These are phyloP conservation scores for Fusarium floridanum DNA, from an alignment of 2,329 filamentous ascomycete genomes.

Conservation along the genomic window DNA sequence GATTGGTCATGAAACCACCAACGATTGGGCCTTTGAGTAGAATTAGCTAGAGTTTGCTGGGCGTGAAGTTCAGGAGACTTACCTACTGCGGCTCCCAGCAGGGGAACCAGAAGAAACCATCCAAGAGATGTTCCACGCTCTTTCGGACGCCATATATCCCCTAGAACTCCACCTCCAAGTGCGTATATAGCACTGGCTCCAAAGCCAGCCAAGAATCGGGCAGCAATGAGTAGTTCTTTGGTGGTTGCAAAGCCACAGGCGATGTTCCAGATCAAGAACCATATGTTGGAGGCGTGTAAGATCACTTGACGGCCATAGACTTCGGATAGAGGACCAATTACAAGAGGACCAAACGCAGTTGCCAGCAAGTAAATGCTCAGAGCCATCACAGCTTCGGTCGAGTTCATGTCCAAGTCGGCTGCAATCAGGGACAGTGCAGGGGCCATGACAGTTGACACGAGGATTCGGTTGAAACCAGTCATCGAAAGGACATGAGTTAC, in stretches of 20 bases:
- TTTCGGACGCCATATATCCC: constrained; percentile 61
- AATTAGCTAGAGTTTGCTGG: neutral
- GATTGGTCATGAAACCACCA: constrained; percentile 55
- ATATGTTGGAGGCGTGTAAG: constrained; percentile 59
- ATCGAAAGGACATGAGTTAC: constrained; percentile 63
- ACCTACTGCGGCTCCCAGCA: constrained; percentile 56
- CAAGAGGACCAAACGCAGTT: constrained; percentile 58
- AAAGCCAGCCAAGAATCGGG: constrained; percentile 62
- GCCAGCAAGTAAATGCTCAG: constrained; percentile 60
- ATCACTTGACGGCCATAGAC: constrained; percentile 60
- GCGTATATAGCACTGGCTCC: constrained; percentile 61
- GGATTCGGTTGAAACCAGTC: constrained; percentile 64
- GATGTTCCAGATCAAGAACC: constrained; percentile 65
- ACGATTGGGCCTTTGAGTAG: constrained; percentile 49
- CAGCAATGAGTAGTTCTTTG: constrained; percentile 57
- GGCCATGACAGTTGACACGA: constrained; percentile 66
- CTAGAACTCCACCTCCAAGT: constrained; percentile 61
- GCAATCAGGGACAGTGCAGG: constrained; percentile 63
- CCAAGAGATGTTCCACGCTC: constrained; percentile 58
- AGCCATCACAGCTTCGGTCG: constrained; percentile 61
- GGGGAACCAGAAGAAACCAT: constrained; percentile 54
- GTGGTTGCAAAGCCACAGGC: constrained; percentile 57
- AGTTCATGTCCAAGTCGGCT: constrained; percentile 63
- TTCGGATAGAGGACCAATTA: constrained; percentile 62
- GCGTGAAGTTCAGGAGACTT: neutral